Evolutionary conservation across 1,284 basidiomycete species (phyloP).

Genomic region (Puccinia polysora): DNA sequence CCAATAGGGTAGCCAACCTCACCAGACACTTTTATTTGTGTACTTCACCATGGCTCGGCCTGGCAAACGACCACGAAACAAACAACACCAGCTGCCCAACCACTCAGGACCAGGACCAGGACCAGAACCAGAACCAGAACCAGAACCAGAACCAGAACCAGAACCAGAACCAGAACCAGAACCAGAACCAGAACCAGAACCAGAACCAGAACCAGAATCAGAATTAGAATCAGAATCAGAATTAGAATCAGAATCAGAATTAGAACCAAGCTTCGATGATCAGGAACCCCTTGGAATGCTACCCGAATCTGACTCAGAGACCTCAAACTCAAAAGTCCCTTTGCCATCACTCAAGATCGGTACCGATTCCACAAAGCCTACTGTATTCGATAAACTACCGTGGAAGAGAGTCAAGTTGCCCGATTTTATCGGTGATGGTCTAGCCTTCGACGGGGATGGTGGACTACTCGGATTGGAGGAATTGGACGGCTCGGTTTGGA

Average conservation of each 20-base stretch:
- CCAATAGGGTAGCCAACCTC: no score
- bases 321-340: background rate
- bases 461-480: slow-evolving; percentile 42
- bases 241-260: no score
- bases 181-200: background rate
- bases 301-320: background rate
- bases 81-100: no score
- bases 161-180: no score
- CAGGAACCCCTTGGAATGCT: slow-evolving; percentile 17
- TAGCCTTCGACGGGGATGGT: slow-evolving; percentile 41
- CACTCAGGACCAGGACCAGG: no score
- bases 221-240: no score
- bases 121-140: no score
- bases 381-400: slow-evolving; percentile 38
- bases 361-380: slow-evolving; percentile 42
- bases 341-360: slow-evolving; percentile 22
- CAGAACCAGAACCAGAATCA: slow-evolving; percentile 19
- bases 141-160: no score
- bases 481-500: slow-evolving; percentile 42
- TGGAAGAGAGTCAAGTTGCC: slow-evolving; percentile 39
- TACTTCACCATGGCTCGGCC: no score
- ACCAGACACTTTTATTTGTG: no score
- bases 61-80: no score
- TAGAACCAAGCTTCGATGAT: no score
- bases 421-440: slow-evolving; percentile 31